Base-by-base conservation (phyloP, 2,329 filamentous ascomycete genomes). In the Fusarium annulatum region DNA sequence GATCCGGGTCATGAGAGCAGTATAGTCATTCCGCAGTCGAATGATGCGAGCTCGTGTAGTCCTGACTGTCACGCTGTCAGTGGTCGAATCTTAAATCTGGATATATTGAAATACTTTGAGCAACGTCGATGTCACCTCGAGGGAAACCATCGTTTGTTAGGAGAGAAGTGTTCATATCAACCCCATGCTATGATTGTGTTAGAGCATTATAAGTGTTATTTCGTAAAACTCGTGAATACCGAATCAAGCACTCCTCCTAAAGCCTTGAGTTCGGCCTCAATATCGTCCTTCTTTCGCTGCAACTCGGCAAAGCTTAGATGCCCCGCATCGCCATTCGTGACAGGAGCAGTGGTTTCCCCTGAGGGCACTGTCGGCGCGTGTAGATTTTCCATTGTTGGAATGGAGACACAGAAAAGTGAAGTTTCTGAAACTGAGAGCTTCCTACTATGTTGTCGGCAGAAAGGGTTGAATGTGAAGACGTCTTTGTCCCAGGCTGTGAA, bases 1-100 rank as follows among this genome's bases (percentile, higher is more conserved):
- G 76, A 98, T 92, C 66, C 88, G 86, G 65, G 84, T 84, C 95
- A 98, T 98, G 48, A 98, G 84, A 43, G 91, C 90, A 81, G 97
- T 98, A 85, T 97, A 96, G 82, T 99, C 96, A 80, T 98, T 98
- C 73, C 93, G 92, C 43, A 98, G 87, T 75, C 92, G 88, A 75
- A 98, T 96, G 76, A 99, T 97, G 69, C 94, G 91, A 34, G 95
- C 90, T 82, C 96, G 89, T 42, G 95, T 97, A n/a, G 94, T 97
- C 70, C 96, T 94, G 80, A 99, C 94, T 97, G 39, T 61, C 49
- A n/a, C 28, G 23, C 8, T 45, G 52, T 79, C 57, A 81, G 73
- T 59, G 49, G 52, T 11, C 18, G 28, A 42, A 23, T 41, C 48
- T 34, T 41, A 15, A 58, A 58, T 36, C 21, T 39, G 62, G 87